A percentile compares a stretch with the other conserved stretches of the same genome.
Conservation (phyloP, 164 flowering plant species). For the Hamamelis virginiana region DNA sequence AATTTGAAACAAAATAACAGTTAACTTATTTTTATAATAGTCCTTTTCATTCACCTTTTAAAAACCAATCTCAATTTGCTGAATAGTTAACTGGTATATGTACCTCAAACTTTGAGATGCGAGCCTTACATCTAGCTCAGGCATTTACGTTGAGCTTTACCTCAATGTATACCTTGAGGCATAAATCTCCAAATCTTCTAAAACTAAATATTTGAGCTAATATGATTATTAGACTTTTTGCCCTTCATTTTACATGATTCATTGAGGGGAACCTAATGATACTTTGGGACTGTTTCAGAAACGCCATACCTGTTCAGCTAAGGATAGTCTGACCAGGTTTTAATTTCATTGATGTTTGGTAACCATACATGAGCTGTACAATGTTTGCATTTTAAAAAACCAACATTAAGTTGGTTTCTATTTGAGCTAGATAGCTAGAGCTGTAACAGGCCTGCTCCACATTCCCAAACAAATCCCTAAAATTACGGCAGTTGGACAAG, state of each 20-base stretch:
- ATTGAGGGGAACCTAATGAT: background rate
- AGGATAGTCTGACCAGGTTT: too few species aligned
- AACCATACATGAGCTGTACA: too few species aligned
- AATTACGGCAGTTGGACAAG: background rate
- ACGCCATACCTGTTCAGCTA: too few species aligned
- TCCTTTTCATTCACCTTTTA: background rate
- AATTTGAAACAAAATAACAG: background rate
- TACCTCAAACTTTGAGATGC: background rate
- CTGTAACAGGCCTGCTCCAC: background rate
- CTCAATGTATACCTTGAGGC: background rate
- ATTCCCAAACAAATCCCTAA: background rate
- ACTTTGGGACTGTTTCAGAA: too few species aligned
- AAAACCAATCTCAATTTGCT: background rate
- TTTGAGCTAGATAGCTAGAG: too few species aligned
- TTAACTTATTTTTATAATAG: background rate
- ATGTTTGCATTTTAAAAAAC: too few species aligned
- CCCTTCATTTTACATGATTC: background rate
- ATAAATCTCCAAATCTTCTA: background rate
- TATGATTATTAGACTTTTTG: background rate
- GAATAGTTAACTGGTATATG: background rate
- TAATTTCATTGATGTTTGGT: too few species aligned
- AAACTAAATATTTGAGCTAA: background rate
- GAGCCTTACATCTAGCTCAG: background rate
- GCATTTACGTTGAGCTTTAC: background rate
- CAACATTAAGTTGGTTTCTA: background rate